Percentiles rank a stretch among this genome's conserved stretches.
Conservation (phyloP, 2,329 filamentous ascomycete genomes). For the Alternaria sp. region DNA sequence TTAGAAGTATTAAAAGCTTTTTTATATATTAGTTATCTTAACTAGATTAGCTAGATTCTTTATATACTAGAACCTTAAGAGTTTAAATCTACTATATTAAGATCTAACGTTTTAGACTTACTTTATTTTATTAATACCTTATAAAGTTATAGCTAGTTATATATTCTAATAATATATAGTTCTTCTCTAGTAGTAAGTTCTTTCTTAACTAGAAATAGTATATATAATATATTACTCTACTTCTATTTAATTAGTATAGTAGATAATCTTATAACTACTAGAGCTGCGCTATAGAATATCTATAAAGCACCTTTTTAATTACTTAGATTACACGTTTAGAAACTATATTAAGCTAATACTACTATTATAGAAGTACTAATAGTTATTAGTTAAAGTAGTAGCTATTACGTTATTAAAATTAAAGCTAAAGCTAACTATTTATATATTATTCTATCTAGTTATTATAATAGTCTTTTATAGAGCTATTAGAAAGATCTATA, state of each 20-base stretch:
- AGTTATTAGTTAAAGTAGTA: not conserved
- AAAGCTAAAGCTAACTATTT: conserved; percentile 3
- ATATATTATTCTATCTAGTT: not conserved
- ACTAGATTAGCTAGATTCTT: not conserved
- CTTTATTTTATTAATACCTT: not conserved
- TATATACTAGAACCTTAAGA: not conserved
- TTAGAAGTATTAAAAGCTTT: not conserved
- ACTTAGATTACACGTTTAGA: not conserved
- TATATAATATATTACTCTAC: not conserved
- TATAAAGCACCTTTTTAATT: not conserved
- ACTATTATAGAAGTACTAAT: conserved; percentile 9
- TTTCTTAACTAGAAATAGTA: not conserved
- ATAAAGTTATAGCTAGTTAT: not conserved
- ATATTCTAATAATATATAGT: not conserved
- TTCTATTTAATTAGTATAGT: not conserved
- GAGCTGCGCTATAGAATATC: conserved; percentile 4
- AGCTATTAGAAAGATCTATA: not conserved
- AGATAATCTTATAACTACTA: not conserved
- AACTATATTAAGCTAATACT: conserved; percentile 9
- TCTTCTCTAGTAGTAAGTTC: not conserved
- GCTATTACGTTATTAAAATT: not conserved
- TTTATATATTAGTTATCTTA: conserved; percentile 6
- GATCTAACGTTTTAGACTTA: not conserved
- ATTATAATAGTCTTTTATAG: not conserved
- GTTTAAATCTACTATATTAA: not conserved